Evolutionary conservation across 352 stramenopile genomes (phyloP).

Genomic region (Pythium myriotylum): DNA sequence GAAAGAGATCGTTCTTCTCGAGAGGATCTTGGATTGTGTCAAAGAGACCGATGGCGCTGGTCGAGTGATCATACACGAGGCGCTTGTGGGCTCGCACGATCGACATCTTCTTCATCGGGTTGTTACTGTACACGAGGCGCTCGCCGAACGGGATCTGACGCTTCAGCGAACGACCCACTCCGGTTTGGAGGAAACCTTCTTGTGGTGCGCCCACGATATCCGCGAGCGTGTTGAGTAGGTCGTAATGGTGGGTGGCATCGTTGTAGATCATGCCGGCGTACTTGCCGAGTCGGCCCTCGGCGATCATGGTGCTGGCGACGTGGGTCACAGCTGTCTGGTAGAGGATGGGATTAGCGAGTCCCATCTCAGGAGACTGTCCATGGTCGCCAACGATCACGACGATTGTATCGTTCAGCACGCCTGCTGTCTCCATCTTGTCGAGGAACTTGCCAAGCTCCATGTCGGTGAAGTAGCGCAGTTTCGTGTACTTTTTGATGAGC

Average conservation of each 20-base stretch:
- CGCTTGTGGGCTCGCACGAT: slow-evolving; percentile 36
- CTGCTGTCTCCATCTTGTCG: slow-evolving; percentile 43
- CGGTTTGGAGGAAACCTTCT: slow-evolving; percentile 21
- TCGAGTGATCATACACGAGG: slow-evolving; percentile 43
- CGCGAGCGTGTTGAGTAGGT: slow-evolving; percentile 26
- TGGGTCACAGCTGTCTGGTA: slow-evolving; percentile 34
- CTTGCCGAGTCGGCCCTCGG: slow-evolving; percentile 20
- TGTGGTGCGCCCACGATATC: slow-evolving; percentile 25
- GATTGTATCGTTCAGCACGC: slow-evolving; percentile 54
- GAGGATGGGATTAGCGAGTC: slow-evolving; percentile 11
- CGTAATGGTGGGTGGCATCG: slow-evolving; percentile 21
- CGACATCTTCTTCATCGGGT: slow-evolving; percentile 48
- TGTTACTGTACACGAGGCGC: slow-evolving; percentile 53
- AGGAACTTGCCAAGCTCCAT: slow-evolving; percentile 50
- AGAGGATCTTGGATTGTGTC: slow-evolving; percentile 44
- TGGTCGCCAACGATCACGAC: slow-evolving; percentile 54
- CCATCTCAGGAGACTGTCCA: slow-evolving; percentile 43
- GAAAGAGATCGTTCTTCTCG: slow-evolving; percentile 37
- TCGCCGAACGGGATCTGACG: slow-evolving; percentile 34
- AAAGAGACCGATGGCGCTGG: slow-evolving; percentile 36
- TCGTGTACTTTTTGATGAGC: slow-evolving; percentile 36
- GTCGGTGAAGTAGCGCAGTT: slow-evolving; percentile 55
- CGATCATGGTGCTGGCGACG: slow-evolving; percentile 20
- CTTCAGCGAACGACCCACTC: slow-evolving; percentile 39
- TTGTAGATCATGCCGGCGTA: slow-evolving; percentile 9